phyloP scores from a whole-genome alignment of 768 basidiomycete genomes.

The Tremella yokohamensis region DNA sequence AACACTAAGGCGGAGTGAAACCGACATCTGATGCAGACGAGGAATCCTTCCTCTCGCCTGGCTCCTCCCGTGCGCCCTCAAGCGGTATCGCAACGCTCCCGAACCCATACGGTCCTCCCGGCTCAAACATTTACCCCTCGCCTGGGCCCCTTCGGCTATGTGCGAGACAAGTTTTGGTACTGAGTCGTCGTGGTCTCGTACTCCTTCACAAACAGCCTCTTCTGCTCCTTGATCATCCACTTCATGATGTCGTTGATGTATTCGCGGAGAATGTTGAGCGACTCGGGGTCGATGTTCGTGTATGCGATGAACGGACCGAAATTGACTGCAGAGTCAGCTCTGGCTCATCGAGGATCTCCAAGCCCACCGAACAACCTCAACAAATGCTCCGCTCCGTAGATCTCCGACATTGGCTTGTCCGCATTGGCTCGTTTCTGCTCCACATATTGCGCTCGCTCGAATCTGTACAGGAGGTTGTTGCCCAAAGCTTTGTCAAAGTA shows the following conservation, averaged over 20 bases:
- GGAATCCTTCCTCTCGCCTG: no score
- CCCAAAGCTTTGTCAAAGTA: slow-evolving; percentile 89
- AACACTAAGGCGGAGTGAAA: no score
- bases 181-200: slow-evolving; percentile 72
- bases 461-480: slow-evolving; percentile 84
- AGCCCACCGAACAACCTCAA: slow-evolving; percentile 80
- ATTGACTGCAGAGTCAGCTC: slow-evolving; percentile 61
- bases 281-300: slow-evolving; percentile 86
- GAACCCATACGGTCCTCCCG: no score
- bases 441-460: slow-evolving; percentile 90
- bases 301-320: slow-evolving; percentile 84
- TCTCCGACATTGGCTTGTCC: slow-evolving; percentile 79
- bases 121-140: no score
- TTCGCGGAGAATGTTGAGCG: slow-evolving; percentile 74
- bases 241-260: slow-evolving; percentile 82
- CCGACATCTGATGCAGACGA: no score
- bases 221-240: slow-evolving; percentile 77
- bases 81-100: no score
- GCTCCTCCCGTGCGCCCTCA: no score
- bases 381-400: slow-evolving; percentile 94
- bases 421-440: slow-evolving; percentile 66
- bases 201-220: slow-evolving; percentile 68
- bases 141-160: no score
- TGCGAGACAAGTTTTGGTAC: slow-evolving; percentile 78
- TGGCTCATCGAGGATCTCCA: not conserved